These are phyloP conservation scores for Eudorina sp. DNA, from an alignment of 139 green algal species.

Conservation along the genomic window DNA sequence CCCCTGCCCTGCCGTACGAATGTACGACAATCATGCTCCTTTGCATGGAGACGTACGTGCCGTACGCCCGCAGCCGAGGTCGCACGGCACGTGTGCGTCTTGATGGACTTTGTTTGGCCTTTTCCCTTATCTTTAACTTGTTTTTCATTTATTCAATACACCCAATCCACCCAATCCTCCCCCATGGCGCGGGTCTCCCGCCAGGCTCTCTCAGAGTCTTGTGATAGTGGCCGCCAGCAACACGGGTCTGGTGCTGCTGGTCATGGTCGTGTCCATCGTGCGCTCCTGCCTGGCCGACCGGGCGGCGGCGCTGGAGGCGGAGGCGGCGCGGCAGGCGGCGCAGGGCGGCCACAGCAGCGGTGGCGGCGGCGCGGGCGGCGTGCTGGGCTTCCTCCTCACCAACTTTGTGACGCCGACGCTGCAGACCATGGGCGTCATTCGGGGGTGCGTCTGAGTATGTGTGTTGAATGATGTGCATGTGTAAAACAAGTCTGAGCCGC, in stretches of 20 bases:
- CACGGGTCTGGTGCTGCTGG: constrained; percentile 43
- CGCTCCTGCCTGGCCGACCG: constrained; percentile 25
- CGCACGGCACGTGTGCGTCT: too few relatives aligned
- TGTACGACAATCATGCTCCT: too few relatives aligned
- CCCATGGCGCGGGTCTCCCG: not conserved
- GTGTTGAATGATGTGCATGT: too few relatives aligned
- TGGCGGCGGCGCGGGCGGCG: constrained; percentile 5
- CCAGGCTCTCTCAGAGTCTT: constrained; percentile 43
- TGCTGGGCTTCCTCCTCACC: constrained; percentile 7
- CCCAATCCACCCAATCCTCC: not conserved
- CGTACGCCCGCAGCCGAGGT: too few relatives aligned
- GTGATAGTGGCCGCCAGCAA: constrained; percentile 46
- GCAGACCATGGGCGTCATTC: constrained; percentile 20
- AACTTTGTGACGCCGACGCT: constrained; percentile 44
- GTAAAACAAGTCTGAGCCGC: too few relatives aligned
- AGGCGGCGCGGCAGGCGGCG: constrained; percentile 3
- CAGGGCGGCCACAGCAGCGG: not conserved
- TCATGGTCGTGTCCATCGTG: constrained; percentile 28
- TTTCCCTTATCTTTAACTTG: too few relatives aligned
- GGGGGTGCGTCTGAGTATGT: not conserved
- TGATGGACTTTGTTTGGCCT: too few relatives aligned
- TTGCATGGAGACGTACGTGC: too few relatives aligned
- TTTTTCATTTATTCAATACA: too few relatives aligned
- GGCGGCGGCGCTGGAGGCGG: constrained; percentile 12
- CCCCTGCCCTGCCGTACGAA: too few relatives aligned